Base-by-base conservation (phyloP, 2,329 filamentous ascomycete genomes). In the Emydomyces testavorans region DNA sequence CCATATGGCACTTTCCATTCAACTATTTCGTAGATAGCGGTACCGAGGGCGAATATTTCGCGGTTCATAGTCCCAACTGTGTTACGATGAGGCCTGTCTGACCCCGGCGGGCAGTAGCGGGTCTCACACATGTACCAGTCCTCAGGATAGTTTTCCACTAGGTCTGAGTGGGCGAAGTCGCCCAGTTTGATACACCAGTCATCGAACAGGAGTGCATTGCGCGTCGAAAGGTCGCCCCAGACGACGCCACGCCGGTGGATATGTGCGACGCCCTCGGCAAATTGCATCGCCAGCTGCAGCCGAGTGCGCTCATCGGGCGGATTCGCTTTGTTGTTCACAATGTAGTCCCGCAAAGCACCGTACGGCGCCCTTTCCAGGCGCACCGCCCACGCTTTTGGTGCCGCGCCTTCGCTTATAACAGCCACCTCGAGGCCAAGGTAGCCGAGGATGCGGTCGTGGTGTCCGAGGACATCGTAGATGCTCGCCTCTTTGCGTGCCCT, bases 41-140 rank as follows among this genome's bases (percentile, higher is more conserved):
- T 47, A 15, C 49, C 49, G 37, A 47, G 49, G 44, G 49, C 49
- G 43, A 50, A 50, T 21, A 50, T 29, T 29, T 50, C 37, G 37
- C 49, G 49, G 18, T 47, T 50, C 43, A 43, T 43, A 43, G 48
- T 50, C 10, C 37, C 41, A 31, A 43, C 26, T 23, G 8, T 42
- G 28, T 46, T 42, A 21, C 31, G 16, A 24, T 42, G 35, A 24
- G 48, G 43, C 20, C 36, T 46, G 37, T 8, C 4, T 13, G 42
- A 46, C 21, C 48, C 48, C 46, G 48, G 48, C 21, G 35, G 48
- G 37, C 48, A 50, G 37, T 42, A 50, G 34, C 48, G 48, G 31
- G 37, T 37, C 26, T 50, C 42, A 42, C 48, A 50, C 8, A 34
- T 41, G 28, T 50, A 50, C 41, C 48, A 50, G 29, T 41, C 42